phyloP scores from a whole-genome alignment of 1,284 basidiomycete species.

The Laetiporus sulphureus region DNA sequence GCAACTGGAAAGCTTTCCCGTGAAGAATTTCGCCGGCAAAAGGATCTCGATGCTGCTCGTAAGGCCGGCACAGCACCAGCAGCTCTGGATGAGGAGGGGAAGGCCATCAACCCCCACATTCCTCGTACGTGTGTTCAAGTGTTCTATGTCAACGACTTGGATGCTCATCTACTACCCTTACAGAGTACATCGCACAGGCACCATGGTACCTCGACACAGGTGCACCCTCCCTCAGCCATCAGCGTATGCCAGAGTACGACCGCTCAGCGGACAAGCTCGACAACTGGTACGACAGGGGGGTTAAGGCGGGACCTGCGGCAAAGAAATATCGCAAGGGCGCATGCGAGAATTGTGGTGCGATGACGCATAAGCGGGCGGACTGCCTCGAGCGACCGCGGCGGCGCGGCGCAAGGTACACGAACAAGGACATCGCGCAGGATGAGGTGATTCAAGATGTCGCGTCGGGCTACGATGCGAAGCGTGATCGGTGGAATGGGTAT shows the following conservation, averaged over 20 bases:
- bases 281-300: conserved; percentile 91
- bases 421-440: conserved; percentile 86
- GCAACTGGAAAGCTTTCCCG: conserved; percentile 79
- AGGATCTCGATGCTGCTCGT: conserved; percentile 93
- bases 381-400: conserved; percentile 95
- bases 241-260: conserved; percentile 75
- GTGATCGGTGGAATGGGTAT: conserved; percentile 99
- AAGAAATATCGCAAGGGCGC: conserved; percentile 97
- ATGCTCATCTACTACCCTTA: not conserved
- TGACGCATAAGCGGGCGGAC: conserved; percentile 89
- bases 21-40: conserved; percentile 90
- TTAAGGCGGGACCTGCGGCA: conserved; percentile 79
- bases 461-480: conserved; percentile 90
- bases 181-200: conserved; percentile 91
- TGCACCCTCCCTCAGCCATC: conserved; percentile 88
- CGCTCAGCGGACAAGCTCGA: conserved; percentile 66
- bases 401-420: conserved; percentile 93
- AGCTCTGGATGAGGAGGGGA: conserved; percentile 90
- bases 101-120: conserved; percentile 97
- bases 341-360: conserved; percentile 97
- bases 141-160: conserved; percentile 7
- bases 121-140: conserved; percentile 59
- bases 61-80: conserved; percentile 97
- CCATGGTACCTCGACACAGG: conserved; percentile 98
- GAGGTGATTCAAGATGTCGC: conserved; percentile 81